Evolutionary conservation across 805 yeast genomes (phyloP), one percentile per base, ranked within the genome.

Genomic region (Saturnispora besseyi): DNA sequence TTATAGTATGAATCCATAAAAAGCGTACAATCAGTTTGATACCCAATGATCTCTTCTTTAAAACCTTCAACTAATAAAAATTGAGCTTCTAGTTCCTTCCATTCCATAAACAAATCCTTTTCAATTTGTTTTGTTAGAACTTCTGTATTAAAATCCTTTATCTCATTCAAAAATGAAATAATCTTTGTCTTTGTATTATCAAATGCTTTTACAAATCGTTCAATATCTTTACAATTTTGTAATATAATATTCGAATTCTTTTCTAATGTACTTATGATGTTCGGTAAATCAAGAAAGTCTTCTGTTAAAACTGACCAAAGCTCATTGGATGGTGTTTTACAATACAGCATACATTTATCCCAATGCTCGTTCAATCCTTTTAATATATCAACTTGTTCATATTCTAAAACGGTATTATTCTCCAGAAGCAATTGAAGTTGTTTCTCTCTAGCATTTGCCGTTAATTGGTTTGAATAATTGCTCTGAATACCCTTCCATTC

Each of bases 331-430:
- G 67, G 48, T 69, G 73, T 1, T 51, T 57, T 6, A 52, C 59
- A 3, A 62, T 59, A 9, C 78, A 76, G 67, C 11, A 68, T 57
- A 56, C 95, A 85, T 60, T 86, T 88, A 63, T 89, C 96, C 58
- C 81, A 87, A 66, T 89, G 96, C 48, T 78, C 78, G 10, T 96
- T 83, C 44, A 89, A 68, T 58, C 89, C 78, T 50, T 79, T 81
- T 32, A 90, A 67, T 15, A 84, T 69, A 2, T 76, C 73, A 0
- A 87, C 95, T 64, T 87, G 72, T 48, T 84, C 93, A 51, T 74
- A 72, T 48, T 87, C 95, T 45, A 79, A 59, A 1, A 71, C 68
- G 13, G 65, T 57, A 53, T 77, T 79, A 48, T 76, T 78, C 2
- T 59, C 59, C 21, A 70, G 46, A 6, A 65, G 50, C 21, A 54